Evolutionary conservation across 495 filamentous ascomycete genomes (phyloP).

Genomic region (Aspergillus sclerotioniger): DNA sequence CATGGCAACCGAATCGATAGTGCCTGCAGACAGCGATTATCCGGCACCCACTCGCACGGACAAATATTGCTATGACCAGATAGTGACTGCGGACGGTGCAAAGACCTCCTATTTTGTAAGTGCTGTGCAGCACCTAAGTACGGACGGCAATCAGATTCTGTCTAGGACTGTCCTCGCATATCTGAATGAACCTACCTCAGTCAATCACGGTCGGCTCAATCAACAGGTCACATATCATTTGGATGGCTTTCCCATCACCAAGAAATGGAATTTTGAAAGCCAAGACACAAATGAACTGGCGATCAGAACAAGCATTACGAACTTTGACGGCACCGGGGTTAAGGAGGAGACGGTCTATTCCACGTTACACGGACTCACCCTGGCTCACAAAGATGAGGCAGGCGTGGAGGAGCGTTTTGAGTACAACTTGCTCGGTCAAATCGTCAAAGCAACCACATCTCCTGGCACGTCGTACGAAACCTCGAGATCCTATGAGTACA

Average conservation of each 20-base stretch:
- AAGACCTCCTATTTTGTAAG: not conserved
- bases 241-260: not conserved
- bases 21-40: conserved; percentile 1
- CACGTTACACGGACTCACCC: not conserved
- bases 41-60: not conserved
- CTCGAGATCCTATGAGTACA: not conserved
- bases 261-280: not conserved
- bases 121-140: not conserved
- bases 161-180: not conserved
- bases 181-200: not conserved
- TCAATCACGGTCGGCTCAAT: conserved; percentile 2
- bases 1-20: not conserved
- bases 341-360: not conserved
- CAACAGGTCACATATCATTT: not conserved
- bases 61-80: not conserved
- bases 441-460: not conserved
- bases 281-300: no score
- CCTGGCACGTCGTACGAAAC: not conserved
- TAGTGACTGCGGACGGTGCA: not conserved
- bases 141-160: not conserved
- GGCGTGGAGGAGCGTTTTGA: not conserved
- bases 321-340: not conserved
- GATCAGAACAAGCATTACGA: not conserved
- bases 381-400: not conserved
- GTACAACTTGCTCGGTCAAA: not conserved